Evolutionary conservation across 2,329 filamentous ascomycete genomes (phyloP), one percentile per base, ranked within the genome.

Genomic region (Cordyceps cicadae): DNA sequence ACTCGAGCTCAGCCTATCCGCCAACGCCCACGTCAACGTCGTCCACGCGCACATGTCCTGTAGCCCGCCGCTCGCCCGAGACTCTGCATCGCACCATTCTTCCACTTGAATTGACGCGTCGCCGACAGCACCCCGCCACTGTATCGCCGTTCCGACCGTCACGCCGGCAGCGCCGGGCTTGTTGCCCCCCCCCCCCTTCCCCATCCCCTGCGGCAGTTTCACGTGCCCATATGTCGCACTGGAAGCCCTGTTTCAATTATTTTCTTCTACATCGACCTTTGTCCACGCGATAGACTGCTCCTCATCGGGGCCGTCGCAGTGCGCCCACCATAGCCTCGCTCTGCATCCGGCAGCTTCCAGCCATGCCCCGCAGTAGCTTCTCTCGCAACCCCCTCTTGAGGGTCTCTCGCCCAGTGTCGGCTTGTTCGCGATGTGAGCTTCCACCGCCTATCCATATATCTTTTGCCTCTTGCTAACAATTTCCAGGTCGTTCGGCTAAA

Each of bases 401-500:
- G 71, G 90, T 93, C 64, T 92, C 88, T 69, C 82, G 89, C 64
- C 89, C 89, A 3, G 89, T 92, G 43, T 88, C 88, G 58, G 89
- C 90, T 29, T 93, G 89, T 74, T 89, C 88, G 58, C 81, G 88
- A 78, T 93, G 89, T 81, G 67, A 74, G 77, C 71, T 48, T 21
- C 24, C n/a, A 12, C 9, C 17, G 9, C 11, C 41, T 17, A 14
- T 14, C 17, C 17, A 15, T 14, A 32, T 29, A 12, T 53, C 48
- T 9, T 32, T 9, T 14, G 32, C 52, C 57, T 61, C 55, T 65
- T 34, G 62, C 63, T 63, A 61, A 59, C 19, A 52, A 19, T 43
- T 43, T n/a, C 43, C 59, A 85, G 85, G 85, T 77, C 90, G 94
- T 63, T 85, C 88, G 63, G 92, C 93, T 59, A 99, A 99, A 77